Conservation (phyloP, 257 asterid species). For the Gentiana straminea region DNA sequence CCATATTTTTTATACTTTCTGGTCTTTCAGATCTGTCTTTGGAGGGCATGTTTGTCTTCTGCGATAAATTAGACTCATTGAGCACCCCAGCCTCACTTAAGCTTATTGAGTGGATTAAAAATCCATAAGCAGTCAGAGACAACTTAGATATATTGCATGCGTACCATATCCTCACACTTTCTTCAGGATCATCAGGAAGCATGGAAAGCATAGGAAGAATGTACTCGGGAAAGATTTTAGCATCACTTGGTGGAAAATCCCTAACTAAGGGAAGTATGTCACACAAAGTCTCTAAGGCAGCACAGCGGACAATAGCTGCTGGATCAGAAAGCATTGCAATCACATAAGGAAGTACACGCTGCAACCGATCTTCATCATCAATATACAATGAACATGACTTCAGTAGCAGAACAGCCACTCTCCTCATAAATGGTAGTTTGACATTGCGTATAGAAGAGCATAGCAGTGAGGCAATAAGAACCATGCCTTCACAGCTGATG, state of each 20-base stretch:
- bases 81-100: conserved; percentile 97
- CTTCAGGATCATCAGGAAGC: conserved; percentile 99
- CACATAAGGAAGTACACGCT: conserved; percentile 93
- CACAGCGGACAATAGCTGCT: conserved; percentile 97
- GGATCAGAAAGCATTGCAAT: conserved; percentile 93
- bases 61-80: conserved; percentile 55
- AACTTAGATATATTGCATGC: conserved; percentile 89
- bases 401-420: conserved; percentile 85
- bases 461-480: conserved; percentile 86
- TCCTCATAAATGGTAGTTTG: conserved; percentile 84
- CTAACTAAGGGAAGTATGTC: conserved; percentile 93
- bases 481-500: conserved; percentile 98
- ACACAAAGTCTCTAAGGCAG: conserved; percentile 89
- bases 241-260: conserved; percentile 99
- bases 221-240: conserved; percentile 97
- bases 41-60: conserved; percentile 40
- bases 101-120: conserved; percentile 89
- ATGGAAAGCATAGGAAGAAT: conserved; percentile 98
- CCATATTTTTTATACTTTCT: conserved; percentile 51
- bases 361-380: conserved; percentile 92
- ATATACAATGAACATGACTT: conserved; percentile 90
- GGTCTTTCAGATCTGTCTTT: conserved; percentile 34
- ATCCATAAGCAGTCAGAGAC: conserved; percentile 93
- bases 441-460: conserved; percentile 96
- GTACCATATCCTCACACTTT: conserved; percentile 97